Conservation (phyloP, 306 rosid species). For the Chamaecrista fasciculata region DNA sequence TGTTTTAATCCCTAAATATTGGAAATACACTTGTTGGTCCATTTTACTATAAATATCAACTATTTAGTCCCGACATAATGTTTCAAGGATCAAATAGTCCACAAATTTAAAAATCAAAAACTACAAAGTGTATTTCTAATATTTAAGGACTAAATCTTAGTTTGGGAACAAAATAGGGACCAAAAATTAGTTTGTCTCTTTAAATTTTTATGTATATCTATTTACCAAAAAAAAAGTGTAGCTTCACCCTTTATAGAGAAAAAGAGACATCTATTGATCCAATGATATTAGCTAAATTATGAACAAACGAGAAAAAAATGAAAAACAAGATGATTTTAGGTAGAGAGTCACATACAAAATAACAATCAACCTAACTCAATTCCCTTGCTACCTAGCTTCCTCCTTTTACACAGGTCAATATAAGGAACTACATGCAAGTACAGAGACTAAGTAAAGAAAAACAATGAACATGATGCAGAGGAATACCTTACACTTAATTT, state of each 20-base stretch:
- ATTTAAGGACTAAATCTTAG: too few relatives aligned
- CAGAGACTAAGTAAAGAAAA: not conserved
- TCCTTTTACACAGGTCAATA: not conserved
- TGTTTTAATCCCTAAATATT: too few relatives aligned
- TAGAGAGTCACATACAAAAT: not conserved
- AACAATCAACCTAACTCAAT: conserved; percentile 11
- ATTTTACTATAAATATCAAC: too few relatives aligned
- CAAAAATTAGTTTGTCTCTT: not conserved
- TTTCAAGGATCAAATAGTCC: too few relatives aligned
- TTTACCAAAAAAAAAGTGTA: too few relatives aligned
- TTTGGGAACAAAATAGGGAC: too few relatives aligned
- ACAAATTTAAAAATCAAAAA: too few relatives aligned
- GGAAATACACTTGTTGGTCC: too few relatives aligned
- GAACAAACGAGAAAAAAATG: not conserved
- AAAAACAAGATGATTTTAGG: not conserved
- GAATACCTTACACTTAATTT: not conserved
- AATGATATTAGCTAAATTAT: too few relatives aligned
- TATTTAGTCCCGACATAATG: too few relatives aligned
- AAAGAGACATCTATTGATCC: conserved; percentile 8
- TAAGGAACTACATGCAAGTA: not conserved
- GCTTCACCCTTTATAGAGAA: not conserved
- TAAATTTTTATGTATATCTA: not conserved
- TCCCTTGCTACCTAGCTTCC: too few relatives aligned
- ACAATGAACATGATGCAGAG: not conserved
- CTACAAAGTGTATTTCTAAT: too few relatives aligned